Evolutionary conservation across 83 land plant species (phyloP).

Genomic region (Picea engelmannii): DNA sequence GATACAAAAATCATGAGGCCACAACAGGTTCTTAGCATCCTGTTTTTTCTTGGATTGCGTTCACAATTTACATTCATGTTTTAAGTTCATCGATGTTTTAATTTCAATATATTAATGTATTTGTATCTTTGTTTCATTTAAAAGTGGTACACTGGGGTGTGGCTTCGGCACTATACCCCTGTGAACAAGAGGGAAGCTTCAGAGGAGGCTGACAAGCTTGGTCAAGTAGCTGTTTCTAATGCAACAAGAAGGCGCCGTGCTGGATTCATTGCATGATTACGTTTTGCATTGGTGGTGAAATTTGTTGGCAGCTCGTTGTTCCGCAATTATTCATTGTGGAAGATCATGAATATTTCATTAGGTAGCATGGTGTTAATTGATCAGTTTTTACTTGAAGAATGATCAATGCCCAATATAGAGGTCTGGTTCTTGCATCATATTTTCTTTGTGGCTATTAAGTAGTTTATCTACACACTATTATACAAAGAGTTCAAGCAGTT

Average conservation of each 20-base stretch:
- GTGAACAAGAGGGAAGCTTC: conserved; percentile 42
- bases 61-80: not conserved
- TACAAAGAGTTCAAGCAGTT: too few species aligned
- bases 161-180: conserved; percentile 87
- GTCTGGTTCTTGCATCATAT: too few species aligned
- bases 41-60: not conserved
- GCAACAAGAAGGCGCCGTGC: conserved; percentile 52
- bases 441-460: too few species aligned
- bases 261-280: conserved; percentile 24
- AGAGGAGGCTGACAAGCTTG: conserved; percentile 56
- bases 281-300: too few species aligned
- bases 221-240: conserved; percentile 82
- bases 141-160: conserved; percentile 93
- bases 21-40: conserved; percentile 68
- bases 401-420: too few species aligned
- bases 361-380: too few species aligned
- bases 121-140: conserved; percentile 1
- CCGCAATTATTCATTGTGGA: too few species aligned
- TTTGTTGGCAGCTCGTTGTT: too few species aligned
- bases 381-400: too few species aligned
- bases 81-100: not conserved
- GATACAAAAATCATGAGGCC: conserved; percentile 99
- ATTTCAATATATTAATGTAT: not conserved
- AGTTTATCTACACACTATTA: too few species aligned
- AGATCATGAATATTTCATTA: too few species aligned